These are phyloP conservation scores for Prunella vulgaris DNA, from an alignment of 257 asterid species.

Conservation along the genomic window DNA sequence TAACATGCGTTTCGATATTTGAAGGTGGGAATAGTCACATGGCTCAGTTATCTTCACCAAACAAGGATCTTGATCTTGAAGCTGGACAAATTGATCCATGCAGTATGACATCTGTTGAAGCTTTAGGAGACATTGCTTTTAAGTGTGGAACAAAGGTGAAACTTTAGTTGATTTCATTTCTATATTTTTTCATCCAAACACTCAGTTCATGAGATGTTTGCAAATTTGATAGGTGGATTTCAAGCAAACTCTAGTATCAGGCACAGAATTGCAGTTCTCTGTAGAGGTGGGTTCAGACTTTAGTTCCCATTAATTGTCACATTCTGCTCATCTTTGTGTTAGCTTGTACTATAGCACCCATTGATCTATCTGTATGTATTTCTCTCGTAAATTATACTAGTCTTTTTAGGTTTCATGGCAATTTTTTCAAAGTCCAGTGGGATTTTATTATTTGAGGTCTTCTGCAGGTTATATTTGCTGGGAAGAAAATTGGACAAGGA, in stretches of 20 bases:
- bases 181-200: neutral
- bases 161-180: slow-evolving; percentile 8
- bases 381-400: slow-evolving; percentile 14
- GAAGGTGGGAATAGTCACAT: slow-evolving; percentile 56
- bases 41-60: slow-evolving; percentile 45
- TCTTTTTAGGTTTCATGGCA: neutral
- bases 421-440: neutral
- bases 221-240: slow-evolving; percentile 72
- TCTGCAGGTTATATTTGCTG: slow-evolving; percentile 78
- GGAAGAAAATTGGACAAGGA: slow-evolving; percentile 87
- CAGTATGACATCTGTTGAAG: slow-evolving; percentile 51
- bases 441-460: slow-evolving; percentile 14
- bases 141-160: slow-evolving; percentile 84
- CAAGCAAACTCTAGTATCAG: slow-evolving; percentile 48
- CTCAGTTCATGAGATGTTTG: slow-evolving; percentile 27
- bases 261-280: slow-evolving; percentile 57
- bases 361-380: neutral
- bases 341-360: neutral
- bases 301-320: slow-evolving; percentile 2
- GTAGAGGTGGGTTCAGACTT: slow-evolving; percentile 56
- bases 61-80: slow-evolving; percentile 65
- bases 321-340: neutral
- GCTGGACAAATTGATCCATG: slow-evolving; percentile 71
- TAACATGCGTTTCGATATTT: slow-evolving; percentile 18
- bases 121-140: slow-evolving; percentile 72